phyloP scores from a whole-genome alignment of 1,139 yeast genomes.

The Candida glucosophila region DNA sequence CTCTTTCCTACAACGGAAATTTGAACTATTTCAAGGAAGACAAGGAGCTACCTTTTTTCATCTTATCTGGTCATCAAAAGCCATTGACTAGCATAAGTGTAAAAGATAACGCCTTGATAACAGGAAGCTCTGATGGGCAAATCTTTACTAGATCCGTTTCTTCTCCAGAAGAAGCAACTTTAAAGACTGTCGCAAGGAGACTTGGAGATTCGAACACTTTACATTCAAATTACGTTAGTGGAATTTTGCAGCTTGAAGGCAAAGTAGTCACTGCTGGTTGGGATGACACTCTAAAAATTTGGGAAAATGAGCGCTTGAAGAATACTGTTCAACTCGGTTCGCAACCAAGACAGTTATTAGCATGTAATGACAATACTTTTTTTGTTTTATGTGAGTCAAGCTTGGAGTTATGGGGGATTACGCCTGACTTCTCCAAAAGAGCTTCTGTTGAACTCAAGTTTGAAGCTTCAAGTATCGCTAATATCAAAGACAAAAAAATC shows the following conservation, averaged over 20 bases:
- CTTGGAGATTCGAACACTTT: slow-evolving; percentile 21
- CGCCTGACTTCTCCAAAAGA: too few relatives aligned
- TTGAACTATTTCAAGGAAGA: slow-evolving; percentile 47
- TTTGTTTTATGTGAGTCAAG: slow-evolving; percentile 43
- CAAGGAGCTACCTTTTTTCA: slow-evolving; percentile 31
- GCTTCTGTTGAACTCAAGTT: slow-evolving; percentile 23
- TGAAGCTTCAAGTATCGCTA: slow-evolving; percentile 28
- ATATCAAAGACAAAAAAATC: slow-evolving; percentile 23
- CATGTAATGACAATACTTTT: slow-evolving; percentile 10
- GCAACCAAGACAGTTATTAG: slow-evolving; percentile 52
- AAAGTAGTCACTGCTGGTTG: slow-evolving; percentile 66
- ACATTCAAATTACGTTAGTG: slow-evolving; percentile 56
- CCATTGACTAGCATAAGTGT: slow-evolving; percentile 48
- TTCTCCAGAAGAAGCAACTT: slow-evolving; percentile 17
- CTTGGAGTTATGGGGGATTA: too few relatives aligned
- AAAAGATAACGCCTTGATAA: slow-evolving; percentile 21
- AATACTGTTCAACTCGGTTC: slow-evolving; percentile 24
- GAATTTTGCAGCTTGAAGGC: slow-evolving; percentile 18
- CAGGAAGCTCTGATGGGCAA: slow-evolving; percentile 85
- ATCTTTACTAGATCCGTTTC: slow-evolving; percentile 61
- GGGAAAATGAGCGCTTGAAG: slow-evolving; percentile 24
- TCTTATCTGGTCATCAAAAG: slow-evolving; percentile 72
- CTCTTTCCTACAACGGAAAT: slow-evolving; percentile 67
- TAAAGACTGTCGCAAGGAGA: slow-evolving; percentile 21
- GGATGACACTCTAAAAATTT: slow-evolving; percentile 70